Conservation (phyloP, 2,329 filamentous ascomycete genomes). For the Hortaea werneckii region DNA sequence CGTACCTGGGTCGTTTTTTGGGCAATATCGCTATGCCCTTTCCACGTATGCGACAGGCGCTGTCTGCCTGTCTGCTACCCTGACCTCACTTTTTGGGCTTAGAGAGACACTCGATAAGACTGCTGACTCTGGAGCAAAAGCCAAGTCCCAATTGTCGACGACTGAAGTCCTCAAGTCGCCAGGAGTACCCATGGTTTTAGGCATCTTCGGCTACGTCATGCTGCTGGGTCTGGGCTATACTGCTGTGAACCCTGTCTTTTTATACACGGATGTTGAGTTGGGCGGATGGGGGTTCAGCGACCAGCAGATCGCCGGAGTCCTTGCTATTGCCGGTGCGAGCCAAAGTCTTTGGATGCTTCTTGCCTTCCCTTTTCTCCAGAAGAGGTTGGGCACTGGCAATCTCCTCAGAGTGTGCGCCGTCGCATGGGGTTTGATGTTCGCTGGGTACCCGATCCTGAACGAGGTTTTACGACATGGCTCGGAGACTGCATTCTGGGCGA, state of each 20-base stretch:
- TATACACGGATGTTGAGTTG: constrained; percentile 50
- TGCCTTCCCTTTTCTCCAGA: constrained; percentile 58
- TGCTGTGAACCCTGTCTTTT: constrained; percentile 57
- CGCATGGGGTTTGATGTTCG: constrained; percentile 57
- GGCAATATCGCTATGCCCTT: constrained; percentile 55
- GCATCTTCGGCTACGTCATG: constrained; percentile 56
- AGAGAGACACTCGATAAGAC: constrained; percentile 34
- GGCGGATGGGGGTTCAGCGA: constrained; percentile 58
- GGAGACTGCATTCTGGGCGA: constrained; percentile 47
- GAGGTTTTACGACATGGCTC: constrained; percentile 42
- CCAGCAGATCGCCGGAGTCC: constrained; percentile 54
- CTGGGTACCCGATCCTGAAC: constrained; percentile 44
- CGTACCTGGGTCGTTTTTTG: constrained; percentile 46
- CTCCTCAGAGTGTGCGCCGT: constrained; percentile 50
- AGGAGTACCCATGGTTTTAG: constrained; percentile 56
- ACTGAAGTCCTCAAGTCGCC: constrained; percentile 50
- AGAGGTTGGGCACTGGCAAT: constrained; percentile 53
- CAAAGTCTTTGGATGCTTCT: constrained; percentile 65
- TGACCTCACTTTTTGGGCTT: constrained; percentile 46
- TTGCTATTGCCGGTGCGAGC: constrained; percentile 53
- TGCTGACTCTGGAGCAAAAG: background rate
- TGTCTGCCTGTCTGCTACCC: constrained; percentile 44
- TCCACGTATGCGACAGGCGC: constrained; percentile 48
- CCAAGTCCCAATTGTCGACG: constrained; percentile 33
- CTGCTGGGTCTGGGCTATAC: constrained; percentile 63